Base-by-base conservation (phyloP, 352 stramenopile genomes). In the Globisporangium viniferum region DNA sequence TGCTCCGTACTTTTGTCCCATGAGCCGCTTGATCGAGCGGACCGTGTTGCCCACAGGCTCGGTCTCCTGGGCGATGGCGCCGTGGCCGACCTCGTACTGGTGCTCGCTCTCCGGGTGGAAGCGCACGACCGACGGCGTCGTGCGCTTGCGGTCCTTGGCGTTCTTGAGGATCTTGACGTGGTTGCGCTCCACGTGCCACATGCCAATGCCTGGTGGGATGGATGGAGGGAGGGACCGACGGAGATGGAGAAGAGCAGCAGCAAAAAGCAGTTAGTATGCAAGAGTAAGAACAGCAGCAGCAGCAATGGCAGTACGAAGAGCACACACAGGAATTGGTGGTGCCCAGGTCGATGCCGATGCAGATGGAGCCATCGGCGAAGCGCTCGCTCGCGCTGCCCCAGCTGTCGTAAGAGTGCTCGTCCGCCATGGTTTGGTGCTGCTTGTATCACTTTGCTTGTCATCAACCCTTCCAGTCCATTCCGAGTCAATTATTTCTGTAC, bases 321-420 rank as follows among this genome's bases (percentile, higher is more conserved):
- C 15, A 66, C 73, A 72, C 73, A 94, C 98, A 99, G 20, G 96
- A 99, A 86, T 99, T 99, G 29, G 98, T 99, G 9, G 98, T 99
- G 75, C 98, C 98, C 66, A 99, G 87, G 87, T 99, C 98, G 76
- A 99, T 99, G 67, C 98, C 98, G 67, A 99, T 98, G 70, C 85
- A 94, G 59, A 93, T 78, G 51, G 75, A 79, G 64, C 84, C 86
- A 61, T 94, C 77, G 10, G 77, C 77, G 68, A 94, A 94, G 65
- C 77, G 82, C 56, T 93, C 84, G 55, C 67, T 74, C 10, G 80
- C 75, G 70, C 73, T 84, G 39, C 88, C 84, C 88, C 88, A 96
- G 67, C 85, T 92, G 49, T 95, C 85, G 71, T 95, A 94, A 59
- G 73, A 78, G 64, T 76, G 68, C 36, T 69, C 61, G 20, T 76